A percentile compares a stretch with the other conserved stretches of the same genome.
These are phyloP conservation scores for Papilionanthe hybrid DNA, from an alignment of 116 monocot genomes.

Conservation along the genomic window DNA sequence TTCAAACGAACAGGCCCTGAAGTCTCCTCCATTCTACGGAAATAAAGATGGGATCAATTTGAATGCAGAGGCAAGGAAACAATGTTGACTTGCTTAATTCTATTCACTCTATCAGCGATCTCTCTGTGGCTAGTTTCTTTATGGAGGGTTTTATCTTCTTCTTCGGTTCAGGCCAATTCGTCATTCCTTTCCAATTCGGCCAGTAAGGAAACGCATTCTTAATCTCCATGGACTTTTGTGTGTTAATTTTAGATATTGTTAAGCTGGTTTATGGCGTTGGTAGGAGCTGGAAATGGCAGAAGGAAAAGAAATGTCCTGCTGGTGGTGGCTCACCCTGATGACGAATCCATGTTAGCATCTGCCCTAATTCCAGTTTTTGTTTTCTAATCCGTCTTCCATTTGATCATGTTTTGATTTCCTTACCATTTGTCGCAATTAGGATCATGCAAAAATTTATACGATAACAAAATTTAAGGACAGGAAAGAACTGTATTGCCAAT, in stretches of 20 bases:
- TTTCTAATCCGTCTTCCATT: neutral
- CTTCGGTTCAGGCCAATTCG: conserved; percentile 24
- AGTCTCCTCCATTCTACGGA: too few species aligned
- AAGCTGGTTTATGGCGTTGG: neutral
- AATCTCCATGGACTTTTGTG: neutral
- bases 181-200: conserved; percentile 31
- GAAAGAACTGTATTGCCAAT: neutral
- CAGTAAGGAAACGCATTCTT: neutral
- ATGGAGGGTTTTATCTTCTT: conserved; percentile 17
- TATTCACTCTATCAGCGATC: neutral
- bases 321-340: conserved; percentile 91
- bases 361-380: neutral
- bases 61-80: neutral
- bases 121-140: conserved; percentile 41
- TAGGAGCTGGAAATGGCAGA: neutral
- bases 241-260: neutral
- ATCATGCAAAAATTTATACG: neutral
- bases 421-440: neutral
- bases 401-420: neutral
- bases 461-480: neutral
- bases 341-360: conserved; percentile 85
- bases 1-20: too few species aligned
- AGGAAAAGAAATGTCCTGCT: conserved; percentile 61
- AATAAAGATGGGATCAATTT: too few species aligned
- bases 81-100: neutral